Evolutionary conservation across 768 basidiomycete species (phyloP).

Genomic region (Trametes meyenii): DNA sequence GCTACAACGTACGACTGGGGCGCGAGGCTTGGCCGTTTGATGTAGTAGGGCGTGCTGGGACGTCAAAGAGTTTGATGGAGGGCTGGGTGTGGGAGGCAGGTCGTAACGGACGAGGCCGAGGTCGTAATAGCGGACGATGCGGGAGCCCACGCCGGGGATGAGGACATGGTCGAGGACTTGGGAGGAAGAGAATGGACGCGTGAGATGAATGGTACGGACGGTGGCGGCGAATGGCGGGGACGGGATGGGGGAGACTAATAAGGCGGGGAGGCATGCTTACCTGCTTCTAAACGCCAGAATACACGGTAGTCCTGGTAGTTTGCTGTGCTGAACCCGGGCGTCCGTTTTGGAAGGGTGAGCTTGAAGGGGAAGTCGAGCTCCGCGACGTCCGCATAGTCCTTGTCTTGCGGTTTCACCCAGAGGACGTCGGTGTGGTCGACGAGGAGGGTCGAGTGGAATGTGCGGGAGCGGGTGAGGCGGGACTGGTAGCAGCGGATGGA

Average conservation of each 20-base stretch:
- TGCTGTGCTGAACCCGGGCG: conserved; percentile 67
- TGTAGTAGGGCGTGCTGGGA: conserved; percentile 39
- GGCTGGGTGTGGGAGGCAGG: conserved; percentile 42
- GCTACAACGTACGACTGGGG: conserved; percentile 61
- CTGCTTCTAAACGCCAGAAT: conserved; percentile 83
- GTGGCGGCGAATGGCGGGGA: conserved; percentile 14
- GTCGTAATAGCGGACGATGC: conserved; percentile 71
- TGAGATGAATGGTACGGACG: conserved; percentile 14
- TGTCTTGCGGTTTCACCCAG: conserved; percentile 65
- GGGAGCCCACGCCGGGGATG: conserved; percentile 65
- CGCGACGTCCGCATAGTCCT: conserved; percentile 61
- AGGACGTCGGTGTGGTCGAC: conserved; percentile 68
- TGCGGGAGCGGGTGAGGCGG: conserved; percentile 57
- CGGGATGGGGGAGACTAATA: conserved; percentile 25
- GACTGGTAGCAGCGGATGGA: conserved; percentile 86
- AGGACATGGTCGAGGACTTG: conserved; percentile 71
- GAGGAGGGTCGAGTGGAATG: conserved; percentile 62
- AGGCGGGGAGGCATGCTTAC: conserved; percentile 47
- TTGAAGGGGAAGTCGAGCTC: conserved; percentile 73
- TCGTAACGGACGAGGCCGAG: conserved; percentile 74
- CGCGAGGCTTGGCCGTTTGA: conserved; percentile 56
- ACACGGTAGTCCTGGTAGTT: conserved; percentile 78
- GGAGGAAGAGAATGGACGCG: conserved; percentile 3
- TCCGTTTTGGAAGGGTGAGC: conserved; percentile 63
- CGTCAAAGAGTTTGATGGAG: conserved; percentile 36